A percentile compares a stretch with the other conserved stretches of the same genome.
Evolutionary conservation across 2,329 filamentous ascomycete species (phyloP).

Genomic region (Westerdykella ornata): DNA sequence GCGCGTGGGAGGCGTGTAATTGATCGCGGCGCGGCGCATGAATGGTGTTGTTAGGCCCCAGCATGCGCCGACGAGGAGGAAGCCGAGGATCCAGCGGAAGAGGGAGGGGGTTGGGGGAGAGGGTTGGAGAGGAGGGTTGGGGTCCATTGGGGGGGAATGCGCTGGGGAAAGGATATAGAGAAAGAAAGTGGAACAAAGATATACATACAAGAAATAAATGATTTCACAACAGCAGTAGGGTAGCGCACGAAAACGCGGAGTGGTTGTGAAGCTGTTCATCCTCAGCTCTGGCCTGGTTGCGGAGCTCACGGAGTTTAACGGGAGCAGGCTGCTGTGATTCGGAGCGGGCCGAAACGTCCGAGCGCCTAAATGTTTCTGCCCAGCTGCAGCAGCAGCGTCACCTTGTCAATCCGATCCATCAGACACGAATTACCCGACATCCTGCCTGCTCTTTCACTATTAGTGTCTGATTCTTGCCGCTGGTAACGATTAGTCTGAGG

Average conservation of each 20-base stretch:
- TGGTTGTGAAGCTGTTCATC: background rate
- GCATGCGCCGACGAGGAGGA: conserved; percentile 81
- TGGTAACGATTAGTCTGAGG: too few species aligned
- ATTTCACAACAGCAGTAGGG: background rate
- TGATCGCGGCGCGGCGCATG: conserved; percentile 76
- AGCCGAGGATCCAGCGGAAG: conserved; percentile 80
- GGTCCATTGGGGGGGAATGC: conserved; percentile 21
- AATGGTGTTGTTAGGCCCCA: conserved; percentile 90
- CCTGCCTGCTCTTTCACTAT: too few species aligned
- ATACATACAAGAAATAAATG: too few species aligned
- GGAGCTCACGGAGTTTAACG: background rate
- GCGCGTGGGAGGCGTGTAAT: conserved; percentile 54
- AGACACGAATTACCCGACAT: too few species aligned
- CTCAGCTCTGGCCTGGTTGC: background rate
- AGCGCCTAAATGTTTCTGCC: background rate
- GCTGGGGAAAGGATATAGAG: background rate
- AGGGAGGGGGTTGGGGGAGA: conserved; percentile 38
- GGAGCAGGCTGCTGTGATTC: conserved; percentile 3
- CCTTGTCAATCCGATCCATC: too few species aligned
- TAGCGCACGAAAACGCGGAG: too few species aligned
- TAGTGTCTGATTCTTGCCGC: too few species aligned
- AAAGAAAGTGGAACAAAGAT: background rate
- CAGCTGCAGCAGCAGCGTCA: background rate
- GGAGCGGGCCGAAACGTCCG: conserved; percentile 2
- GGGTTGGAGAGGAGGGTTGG: conserved; percentile 21